Percentiles rank a stretch among this genome's conserved stretches.
Conservation (phyloP, 345 rosid species). For the Arabis hirsuta region DNA sequence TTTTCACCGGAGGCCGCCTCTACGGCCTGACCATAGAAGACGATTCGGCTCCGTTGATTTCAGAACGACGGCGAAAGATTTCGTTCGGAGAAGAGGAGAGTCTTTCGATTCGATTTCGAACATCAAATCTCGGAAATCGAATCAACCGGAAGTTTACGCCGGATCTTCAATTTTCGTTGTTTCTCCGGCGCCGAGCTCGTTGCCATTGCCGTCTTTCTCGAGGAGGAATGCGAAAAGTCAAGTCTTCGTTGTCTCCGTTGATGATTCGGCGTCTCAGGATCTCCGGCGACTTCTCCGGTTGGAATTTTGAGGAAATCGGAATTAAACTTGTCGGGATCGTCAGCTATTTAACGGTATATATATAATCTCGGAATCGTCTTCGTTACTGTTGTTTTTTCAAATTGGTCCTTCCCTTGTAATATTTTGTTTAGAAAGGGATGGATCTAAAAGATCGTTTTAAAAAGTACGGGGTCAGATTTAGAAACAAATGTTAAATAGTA, state of each 20-base stretch:
- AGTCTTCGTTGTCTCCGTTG: conserved; percentile 41
- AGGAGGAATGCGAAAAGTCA: conserved; percentile 45
- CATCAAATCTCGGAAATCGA: conserved; percentile 38
- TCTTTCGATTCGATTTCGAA: conserved; percentile 52
- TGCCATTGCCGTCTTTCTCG: conserved; percentile 66
- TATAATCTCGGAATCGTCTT: not conserved
- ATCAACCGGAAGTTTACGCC: conserved; percentile 55
- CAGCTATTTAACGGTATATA: conserved; percentile 29
- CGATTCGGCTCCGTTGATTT: conserved; percentile 49
- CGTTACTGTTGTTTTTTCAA: not conserved
- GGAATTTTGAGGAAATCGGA: conserved; percentile 34
- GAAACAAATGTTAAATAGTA: conserved; percentile 19
- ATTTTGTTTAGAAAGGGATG: conserved; percentile 7
- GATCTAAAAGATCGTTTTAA: not conserved
- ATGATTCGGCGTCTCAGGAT: conserved; percentile 67
- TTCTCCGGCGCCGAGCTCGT: conserved; percentile 71
- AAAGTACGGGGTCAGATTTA: conserved; percentile 37
- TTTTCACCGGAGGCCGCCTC: conserved; percentile 51
- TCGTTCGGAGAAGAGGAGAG: conserved; percentile 58
- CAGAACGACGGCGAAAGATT: conserved; percentile 28
- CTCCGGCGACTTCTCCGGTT: conserved; percentile 70
- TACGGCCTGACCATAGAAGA: conserved; percentile 47
- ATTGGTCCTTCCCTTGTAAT: conserved; percentile 15
- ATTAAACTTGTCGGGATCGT: not conserved
- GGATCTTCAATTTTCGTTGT: conserved; percentile 58